A percentile compares a stretch with the other conserved stretches of the same genome.
Evolutionary conservation across 2,329 filamentous ascomycete species (phyloP).

Genomic region (Fusarium veterinarium): DNA sequence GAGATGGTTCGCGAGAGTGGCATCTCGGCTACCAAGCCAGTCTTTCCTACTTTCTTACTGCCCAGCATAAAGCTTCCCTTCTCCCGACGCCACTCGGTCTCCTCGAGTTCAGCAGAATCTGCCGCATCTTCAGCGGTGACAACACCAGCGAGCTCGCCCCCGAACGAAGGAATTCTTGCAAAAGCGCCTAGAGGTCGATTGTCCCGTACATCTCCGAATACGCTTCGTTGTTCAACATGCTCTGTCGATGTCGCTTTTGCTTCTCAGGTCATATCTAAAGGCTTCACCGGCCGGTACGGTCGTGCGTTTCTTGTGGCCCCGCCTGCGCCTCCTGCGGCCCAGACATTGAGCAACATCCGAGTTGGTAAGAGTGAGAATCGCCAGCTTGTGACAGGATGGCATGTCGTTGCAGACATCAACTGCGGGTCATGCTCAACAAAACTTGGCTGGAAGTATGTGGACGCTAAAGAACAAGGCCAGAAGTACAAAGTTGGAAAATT

Average conservation of each 20-base stretch:
- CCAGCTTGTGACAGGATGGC: conserved; percentile 70
- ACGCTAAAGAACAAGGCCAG: conserved; percentile 68
- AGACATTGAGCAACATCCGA: conserved; percentile 64
- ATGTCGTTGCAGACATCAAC: conserved; percentile 72
- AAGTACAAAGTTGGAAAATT: conserved; percentile 77
- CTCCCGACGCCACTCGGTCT: conserved; percentile 54
- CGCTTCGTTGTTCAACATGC: conserved; percentile 69
- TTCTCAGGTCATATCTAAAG: conserved; percentile 72
- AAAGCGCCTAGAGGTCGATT: conserved; percentile 47
- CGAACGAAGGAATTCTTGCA: conserved; percentile 26
- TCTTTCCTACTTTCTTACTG: conserved; percentile 64
- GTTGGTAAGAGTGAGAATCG: conserved; percentile 66
- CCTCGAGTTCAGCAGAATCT: conserved; percentile 48
- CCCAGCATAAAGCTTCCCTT: conserved; percentile 63
- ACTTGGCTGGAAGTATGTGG: conserved; percentile 76
- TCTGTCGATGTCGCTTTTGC: conserved; percentile 70
- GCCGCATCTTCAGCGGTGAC: conserved; percentile 44
- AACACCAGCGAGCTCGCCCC: conserved; percentile 46
- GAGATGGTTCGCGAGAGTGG: conserved; percentile 52
- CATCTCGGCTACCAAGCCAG: conserved; percentile 56
- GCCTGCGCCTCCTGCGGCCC: conserved; percentile 40
- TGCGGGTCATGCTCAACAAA: conserved; percentile 67
- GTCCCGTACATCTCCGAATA: conserved; percentile 61
- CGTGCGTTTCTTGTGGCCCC: conserved; percentile 70
- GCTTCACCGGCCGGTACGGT: conserved; percentile 74